These are phyloP conservation scores for Venturia oleaginea DNA, from an alignment of 2,329 filamentous ascomycete species.

Conservation along the genomic window DNA sequence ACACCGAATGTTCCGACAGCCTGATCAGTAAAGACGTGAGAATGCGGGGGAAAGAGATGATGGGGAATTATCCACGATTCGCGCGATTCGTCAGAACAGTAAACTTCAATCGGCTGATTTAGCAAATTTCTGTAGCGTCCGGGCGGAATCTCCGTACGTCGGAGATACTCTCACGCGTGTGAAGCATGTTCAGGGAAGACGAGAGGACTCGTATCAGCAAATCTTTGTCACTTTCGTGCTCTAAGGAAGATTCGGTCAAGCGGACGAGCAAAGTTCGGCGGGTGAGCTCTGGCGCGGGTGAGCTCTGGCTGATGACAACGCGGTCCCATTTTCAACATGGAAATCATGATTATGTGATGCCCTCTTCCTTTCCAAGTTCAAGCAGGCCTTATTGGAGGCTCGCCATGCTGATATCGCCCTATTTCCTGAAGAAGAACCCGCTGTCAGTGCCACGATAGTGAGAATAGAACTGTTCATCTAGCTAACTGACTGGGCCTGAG, in stretches of 20 bases:
- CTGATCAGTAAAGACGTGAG: not conserved
- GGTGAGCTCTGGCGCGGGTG: too few relatives aligned
- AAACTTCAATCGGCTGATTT: not conserved
- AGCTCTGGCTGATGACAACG: too few relatives aligned
- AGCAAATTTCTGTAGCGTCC: not conserved
- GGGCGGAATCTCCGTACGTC: too few relatives aligned
- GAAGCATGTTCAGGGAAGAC: too few relatives aligned
- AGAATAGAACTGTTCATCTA: not conserved
- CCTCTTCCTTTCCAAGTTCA: not conserved
- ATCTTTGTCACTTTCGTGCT: too few relatives aligned
- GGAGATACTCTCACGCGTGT: too few relatives aligned
- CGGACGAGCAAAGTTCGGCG: too few relatives aligned
- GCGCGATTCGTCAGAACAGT: not conserved
- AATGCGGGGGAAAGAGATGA: too few relatives aligned
- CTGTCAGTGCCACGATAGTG: not conserved
- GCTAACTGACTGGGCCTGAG: not conserved
- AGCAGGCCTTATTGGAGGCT: not conserved
- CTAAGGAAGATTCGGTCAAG: too few relatives aligned
- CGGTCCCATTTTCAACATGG: not conserved
- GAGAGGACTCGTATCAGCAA: too few relatives aligned
- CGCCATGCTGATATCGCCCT: not conserved
- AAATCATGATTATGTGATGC: not conserved
- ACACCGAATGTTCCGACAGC: not conserved
- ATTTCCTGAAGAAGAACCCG: not conserved
- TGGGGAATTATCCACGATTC: not conserved